These are phyloP conservation scores for Sphaerulina populicola DNA, from an alignment of 2,329 filamentous ascomycete species.

Conservation along the genomic window DNA sequence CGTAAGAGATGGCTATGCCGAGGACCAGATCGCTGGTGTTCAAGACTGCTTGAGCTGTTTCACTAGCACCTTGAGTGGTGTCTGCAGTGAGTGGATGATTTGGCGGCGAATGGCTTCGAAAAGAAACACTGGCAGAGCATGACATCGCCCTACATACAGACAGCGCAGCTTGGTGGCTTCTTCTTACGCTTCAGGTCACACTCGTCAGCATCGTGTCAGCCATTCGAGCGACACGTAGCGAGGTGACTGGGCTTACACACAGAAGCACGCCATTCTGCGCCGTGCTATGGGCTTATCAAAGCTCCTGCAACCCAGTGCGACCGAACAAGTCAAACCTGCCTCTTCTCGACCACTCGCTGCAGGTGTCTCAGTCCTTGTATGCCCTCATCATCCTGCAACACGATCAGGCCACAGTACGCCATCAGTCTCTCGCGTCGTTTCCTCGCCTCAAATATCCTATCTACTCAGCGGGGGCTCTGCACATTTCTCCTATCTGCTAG, in stretches of 20 bases:
- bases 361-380: slow-evolving; percentile 27
- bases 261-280: slow-evolving; percentile 34
- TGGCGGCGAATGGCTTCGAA: slow-evolving; percentile 9
- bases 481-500: slow-evolving; percentile 42
- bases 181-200: slow-evolving; percentile 34
- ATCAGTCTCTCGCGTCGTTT: slow-evolving; percentile 4
- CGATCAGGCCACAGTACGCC: slow-evolving; percentile 24
- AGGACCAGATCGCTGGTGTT: slow-evolving; percentile 28
- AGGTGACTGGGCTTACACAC: slow-evolving; percentile 43
- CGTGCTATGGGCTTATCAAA: slow-evolving; percentile 23
- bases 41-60: slow-evolving; percentile 21
- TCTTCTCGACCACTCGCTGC: slow-evolving; percentile 15
- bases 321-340: slow-evolving; percentile 13
- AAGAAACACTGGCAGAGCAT: slow-evolving; percentile 20
- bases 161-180: slow-evolving; percentile 29
- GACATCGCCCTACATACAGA: slow-evolving; percentile 40
- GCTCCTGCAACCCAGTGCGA: slow-evolving; percentile 26
- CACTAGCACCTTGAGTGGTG: slow-evolving; percentile 31
- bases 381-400: slow-evolving; percentile 10
- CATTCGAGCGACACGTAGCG: slow-evolving; percentile 40
- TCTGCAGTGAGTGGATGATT: slow-evolving; percentile 16
- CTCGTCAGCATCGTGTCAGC: slow-evolving; percentile 51
- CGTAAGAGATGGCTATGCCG: slow-evolving; percentile 30
- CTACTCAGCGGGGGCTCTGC: slow-evolving; percentile 39
- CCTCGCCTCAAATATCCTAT: slow-evolving; percentile 2